Base-by-base conservation (phyloP, 768 basidiomycete genomes). In the Pleurotus salmoneostramineus region DNA sequence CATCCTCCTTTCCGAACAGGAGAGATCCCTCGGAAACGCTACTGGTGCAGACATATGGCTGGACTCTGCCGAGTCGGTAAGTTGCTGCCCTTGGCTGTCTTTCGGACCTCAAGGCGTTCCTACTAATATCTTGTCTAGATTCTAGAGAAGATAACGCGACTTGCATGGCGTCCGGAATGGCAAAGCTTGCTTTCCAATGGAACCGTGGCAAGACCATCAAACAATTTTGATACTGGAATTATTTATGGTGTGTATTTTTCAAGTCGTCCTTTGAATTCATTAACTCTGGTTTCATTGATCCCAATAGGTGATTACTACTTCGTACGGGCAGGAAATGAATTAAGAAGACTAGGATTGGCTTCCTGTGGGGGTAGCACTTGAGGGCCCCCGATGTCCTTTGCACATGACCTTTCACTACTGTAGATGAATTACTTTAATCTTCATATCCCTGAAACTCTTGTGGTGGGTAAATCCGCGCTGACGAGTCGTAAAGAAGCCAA, bases 141-240 rank as follows among this genome's bases (percentile, higher is more conserved):
- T 37, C 63, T 87, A 56, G 66, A 65, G 56, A 73, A 73, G 43
- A 82, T 79, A 34, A 83, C 79, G 0, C 63, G 69, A 10, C 66
- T 84, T 8, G 83, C 82, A 0, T 87, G 84, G 85, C 69, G 73
- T 35, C 82, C 83, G 15, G 64, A 71, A 10, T 88, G 84, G 83
- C 78, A 85, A 63, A 85, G 83, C 62, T 67, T 87, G 32, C 72
- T 87, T 43, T 80, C 84, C 2, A 84, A 87, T 64, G 86, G 83
- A 37, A 87, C 87, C 6, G 84, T 85, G 4, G 84, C 85, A 64
- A 74, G 73, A 65, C 83, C 80, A 3, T 76, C 72, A 34, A 73
- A 77, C 47, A 85, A 84, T 66, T 80, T 74, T 59, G 66, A 81
- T 54, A 87, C 85, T 2, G 87, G 85, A 0, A 85, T 80, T 47